Conservation (phyloP, 306 rosid genomes). For the Vicia villosa region DNA sequence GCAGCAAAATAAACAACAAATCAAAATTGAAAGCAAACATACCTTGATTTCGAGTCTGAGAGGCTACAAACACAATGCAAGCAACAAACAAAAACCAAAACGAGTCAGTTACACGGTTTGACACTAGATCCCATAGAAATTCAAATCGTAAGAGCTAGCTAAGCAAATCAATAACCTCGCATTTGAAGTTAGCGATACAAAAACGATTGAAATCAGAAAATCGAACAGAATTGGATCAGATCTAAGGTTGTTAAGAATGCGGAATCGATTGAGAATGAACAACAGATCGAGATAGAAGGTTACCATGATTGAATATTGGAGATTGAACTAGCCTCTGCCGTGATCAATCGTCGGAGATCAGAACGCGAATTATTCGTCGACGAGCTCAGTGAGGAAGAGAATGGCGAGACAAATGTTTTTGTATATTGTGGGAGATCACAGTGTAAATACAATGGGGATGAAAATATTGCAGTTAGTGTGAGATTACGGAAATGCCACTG, state of each 20-base stretch:
- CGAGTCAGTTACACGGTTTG: conserved; percentile 46
- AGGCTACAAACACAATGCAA: conserved; percentile 72
- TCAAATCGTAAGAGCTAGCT: conserved; percentile 23
- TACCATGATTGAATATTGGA: conserved; percentile 70
- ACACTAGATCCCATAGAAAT: conserved; percentile 59
- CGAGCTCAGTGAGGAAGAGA: conserved; percentile 39
- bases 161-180: conserved; percentile 35
- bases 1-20: conserved; percentile 13
- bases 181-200: conserved; percentile 12
- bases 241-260: conserved; percentile 53
- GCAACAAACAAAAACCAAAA: conserved; percentile 35
- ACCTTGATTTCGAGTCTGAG: conserved; percentile 99
- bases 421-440: conserved; percentile 7
- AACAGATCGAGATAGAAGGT: conserved; percentile 43
- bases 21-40: conserved; percentile 17
- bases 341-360: conserved; percentile 46
- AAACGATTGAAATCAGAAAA: conserved; percentile 38
- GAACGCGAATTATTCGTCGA: conserved; percentile 49
- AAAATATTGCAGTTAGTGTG: conserved; percentile 39
- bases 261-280: conserved; percentile 23
- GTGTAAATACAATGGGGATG: conserved; percentile 36
- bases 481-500: conserved; percentile 68
- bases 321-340: conserved; percentile 37
- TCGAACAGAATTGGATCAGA: conserved; percentile 57
- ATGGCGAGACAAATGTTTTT: conserved; percentile 20